Evolutionary conservation across 2,329 filamentous ascomycete species (phyloP), one percentile per base, ranked within the genome.

Genomic region (Trichoderma cornu-damae): DNA sequence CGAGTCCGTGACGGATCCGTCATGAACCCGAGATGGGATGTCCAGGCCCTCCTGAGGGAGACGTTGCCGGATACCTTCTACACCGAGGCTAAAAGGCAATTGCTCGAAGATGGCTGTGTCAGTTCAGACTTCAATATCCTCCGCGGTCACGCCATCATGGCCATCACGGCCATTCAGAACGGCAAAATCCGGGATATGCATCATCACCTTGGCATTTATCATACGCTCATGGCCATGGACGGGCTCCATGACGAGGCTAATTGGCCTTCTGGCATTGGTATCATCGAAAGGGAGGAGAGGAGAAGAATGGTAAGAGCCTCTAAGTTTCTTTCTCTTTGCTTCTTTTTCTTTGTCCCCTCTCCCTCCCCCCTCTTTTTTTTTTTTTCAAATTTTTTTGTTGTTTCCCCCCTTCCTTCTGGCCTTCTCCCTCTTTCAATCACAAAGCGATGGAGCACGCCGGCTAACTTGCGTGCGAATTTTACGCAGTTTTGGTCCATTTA

Each of bases 401-500:
- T n/a, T n/a, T n/a, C n/a, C n/a, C n/a, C n/a, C n/a, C n/a, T n/a
- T n/a, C n/a, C n/a, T n/a, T n/a, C n/a, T n/a, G n/a, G n/a, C 11
- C 16, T 30, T 48, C 22, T 24, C 4, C 30, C 20, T 22, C 4
- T 28, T 12, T n/a, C 24, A 34, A 6, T 43, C 6, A 46, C 30
- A 46, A 18, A 14, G n/a, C 12, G 28, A 4, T 20, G 18, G 26
- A 35, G 37, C 37, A 34, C 2, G 2, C 16, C 32, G 32, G 22
- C 42, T 54, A 54, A 47, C 35, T 26, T 3, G 7, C 11, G n/a
- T 40, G 14, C 18, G 11, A 16, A 12, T 5, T 6, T 22, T 16
- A 40, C 9, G 2, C 59, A 77, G 73, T 78, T 77, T 62, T 84
- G 81, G 81, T 79, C 79, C 35, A 80, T 79, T 56, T 84, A 83